Base-by-base conservation (phyloP, 139 green algal genomes). In the Chlorella sp. region DNA sequence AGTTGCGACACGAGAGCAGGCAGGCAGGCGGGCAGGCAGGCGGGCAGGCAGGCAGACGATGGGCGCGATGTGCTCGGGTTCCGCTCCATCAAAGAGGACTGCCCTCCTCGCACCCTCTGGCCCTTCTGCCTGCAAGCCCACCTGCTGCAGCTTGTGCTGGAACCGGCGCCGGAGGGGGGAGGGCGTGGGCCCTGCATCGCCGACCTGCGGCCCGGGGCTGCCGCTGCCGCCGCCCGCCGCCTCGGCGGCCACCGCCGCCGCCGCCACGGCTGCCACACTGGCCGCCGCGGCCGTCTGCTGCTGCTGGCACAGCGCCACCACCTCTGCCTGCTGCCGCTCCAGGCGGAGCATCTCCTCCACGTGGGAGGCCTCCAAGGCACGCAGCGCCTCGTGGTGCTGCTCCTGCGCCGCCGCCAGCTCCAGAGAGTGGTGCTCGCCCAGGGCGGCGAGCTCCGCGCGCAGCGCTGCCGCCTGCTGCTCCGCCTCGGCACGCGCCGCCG, bases 141-240 rank as follows among this genome's bases (percentile, higher is more conserved):
- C n/a, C n/a, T n/a, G n/a, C n/a, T 40, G 69, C 69, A 75, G 38
- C 19, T 33, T 31, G 38, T 75, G 69, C 40, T 46, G 17, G n/a
- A 67, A 75, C 14, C 69, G 53, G 5, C 69, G 53, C 69, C 53
- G 51, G 9, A 75, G 43, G 25, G 67, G 67, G 6, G 46, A 62
- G n/a, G 67, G 67, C 8, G 67, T 73, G 42, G 2, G 4, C 27
- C 43, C 53, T 11, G 38, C 53, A 11, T 38, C 5, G 59, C 29
- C 69, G 2, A 53, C 69, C 27, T 66, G 38, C 69, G 53, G 53
- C 40, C 27, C 27, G 8, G 29, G 21, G 33, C 29, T 21, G 29
- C 65, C 15, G 65, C 45, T 3, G 43, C 65, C 29, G 45, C 29
- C 65, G 33, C n/a, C 2, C 31, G 25, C 6, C 45, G 65, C 12